These are phyloP conservation scores for Talaromyces sp. DNA, from an alignment of 2,329 filamentous ascomycete genomes.

Conservation along the genomic window DNA sequence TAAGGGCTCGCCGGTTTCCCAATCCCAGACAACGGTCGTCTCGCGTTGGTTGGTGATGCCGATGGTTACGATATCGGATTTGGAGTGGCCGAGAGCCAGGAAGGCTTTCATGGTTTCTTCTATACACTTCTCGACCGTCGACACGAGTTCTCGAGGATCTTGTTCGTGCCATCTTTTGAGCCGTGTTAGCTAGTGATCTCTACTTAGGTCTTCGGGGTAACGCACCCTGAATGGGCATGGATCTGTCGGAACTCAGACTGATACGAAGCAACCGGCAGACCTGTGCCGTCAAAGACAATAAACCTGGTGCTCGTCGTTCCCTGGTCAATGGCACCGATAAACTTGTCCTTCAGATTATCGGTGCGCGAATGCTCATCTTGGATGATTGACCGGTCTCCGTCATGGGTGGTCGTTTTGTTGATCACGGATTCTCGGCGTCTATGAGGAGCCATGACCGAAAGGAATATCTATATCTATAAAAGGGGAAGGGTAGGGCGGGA, in stretches of 20 bases:
- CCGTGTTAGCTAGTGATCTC: background rate
- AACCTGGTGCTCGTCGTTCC: slow-evolving; percentile 88
- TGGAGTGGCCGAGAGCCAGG: slow-evolving; percentile 63
- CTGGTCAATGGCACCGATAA: slow-evolving; percentile 85
- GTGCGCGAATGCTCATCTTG: slow-evolving; percentile 31
- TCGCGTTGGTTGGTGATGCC: slow-evolving; percentile 91
- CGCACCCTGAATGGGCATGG: slow-evolving; percentile 80
- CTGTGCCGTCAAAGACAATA: slow-evolving; percentile 79
- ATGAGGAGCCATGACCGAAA: slow-evolving; percentile 16
- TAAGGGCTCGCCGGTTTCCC: slow-evolving; percentile 71
- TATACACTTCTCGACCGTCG: slow-evolving; percentile 75
- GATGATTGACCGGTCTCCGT: slow-evolving; percentile 36
- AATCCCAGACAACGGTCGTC: slow-evolving; percentile 82
- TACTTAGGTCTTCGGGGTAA: slow-evolving; percentile 21
- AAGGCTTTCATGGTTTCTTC: slow-evolving; percentile 72
- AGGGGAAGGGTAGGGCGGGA: background rate
- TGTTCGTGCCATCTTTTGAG: slow-evolving; percentile 84
- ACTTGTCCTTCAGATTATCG: slow-evolving; percentile 45
- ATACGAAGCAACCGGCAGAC: slow-evolving; percentile 75
- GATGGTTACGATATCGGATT: slow-evolving; percentile 67
- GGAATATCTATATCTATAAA: slow-evolving; percentile 6
- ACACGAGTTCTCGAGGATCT: slow-evolving; percentile 72
- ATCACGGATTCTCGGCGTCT: slow-evolving; percentile 26
- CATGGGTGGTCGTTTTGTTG: slow-evolving; percentile 29
- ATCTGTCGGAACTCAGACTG: slow-evolving; percentile 84